Evolutionary conservation across 345 rosid genomes (phyloP).

Genomic region (Psidium friedrichsthalianum): DNA sequence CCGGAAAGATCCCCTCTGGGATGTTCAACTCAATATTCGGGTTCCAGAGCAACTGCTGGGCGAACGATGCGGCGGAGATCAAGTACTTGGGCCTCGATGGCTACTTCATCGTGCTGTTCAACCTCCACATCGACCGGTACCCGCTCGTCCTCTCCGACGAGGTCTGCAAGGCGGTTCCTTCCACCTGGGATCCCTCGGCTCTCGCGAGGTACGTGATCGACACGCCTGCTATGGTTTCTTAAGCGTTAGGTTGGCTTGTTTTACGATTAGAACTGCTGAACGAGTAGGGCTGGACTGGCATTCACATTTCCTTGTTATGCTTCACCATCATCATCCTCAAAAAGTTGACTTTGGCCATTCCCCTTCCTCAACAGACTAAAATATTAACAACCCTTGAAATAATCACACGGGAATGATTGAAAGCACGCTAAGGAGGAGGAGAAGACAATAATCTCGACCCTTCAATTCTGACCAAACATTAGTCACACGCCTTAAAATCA

Average conservation of each 20-base stretch:
- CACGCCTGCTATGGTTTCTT: neutral
- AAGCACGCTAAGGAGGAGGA: neutral
- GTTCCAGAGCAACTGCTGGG: constrained; percentile 64
- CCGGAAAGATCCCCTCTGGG: constrained; percentile 86
- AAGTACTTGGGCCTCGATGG: constrained; percentile 70
- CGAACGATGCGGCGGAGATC: constrained; percentile 53
- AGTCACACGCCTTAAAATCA: neutral
- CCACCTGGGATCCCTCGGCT: constrained; percentile 69
- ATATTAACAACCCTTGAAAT: neutral
- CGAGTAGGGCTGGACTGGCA: neutral
- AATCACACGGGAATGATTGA: neutral
- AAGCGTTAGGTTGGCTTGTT: neutral
- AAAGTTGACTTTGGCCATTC: neutral
- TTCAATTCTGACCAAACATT: neutral
- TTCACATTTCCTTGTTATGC: neutral
- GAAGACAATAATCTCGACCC: neutral
- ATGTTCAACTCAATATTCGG: constrained; percentile 69
- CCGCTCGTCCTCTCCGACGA: constrained; percentile 57
- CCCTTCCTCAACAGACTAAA: neutral
- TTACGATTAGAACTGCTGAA: neutral
- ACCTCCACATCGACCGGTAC: constrained; percentile 52
- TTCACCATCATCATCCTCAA: neutral
- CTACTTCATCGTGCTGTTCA: constrained; percentile 39
- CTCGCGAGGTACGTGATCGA: constrained; percentile 46
- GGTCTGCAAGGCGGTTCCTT: constrained; percentile 61